Percentiles rank a stretch among this genome's conserved stretches.
phyloP scores from a whole-genome alignment of 2,329 filamentous ascomycete genomes.

The Stachybotrys chlorohalonatus region DNA sequence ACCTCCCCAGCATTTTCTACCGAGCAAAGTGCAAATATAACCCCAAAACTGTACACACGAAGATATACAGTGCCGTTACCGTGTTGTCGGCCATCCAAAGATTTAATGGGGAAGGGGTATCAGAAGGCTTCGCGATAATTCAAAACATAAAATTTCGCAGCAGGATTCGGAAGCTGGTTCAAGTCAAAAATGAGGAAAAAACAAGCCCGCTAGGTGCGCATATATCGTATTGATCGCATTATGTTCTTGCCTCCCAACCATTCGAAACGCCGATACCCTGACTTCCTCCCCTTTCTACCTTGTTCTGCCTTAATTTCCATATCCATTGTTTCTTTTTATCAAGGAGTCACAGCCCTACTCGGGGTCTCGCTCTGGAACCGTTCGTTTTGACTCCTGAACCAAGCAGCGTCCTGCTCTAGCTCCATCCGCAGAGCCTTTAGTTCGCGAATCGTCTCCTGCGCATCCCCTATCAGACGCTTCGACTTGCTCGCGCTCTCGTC shows the following conservation, averaged over 20 bases:
- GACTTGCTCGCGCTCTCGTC: slow-evolving; percentile 15
- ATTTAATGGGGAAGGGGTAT: neutral
- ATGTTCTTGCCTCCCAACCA: neutral
- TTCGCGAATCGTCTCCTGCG: slow-evolving; percentile 28
- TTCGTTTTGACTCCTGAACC: slow-evolving; percentile 37
- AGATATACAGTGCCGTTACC: neutral
- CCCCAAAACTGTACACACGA: neutral
- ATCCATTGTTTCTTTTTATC: slow-evolving; percentile 3
- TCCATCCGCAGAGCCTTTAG: slow-evolving; percentile 32
- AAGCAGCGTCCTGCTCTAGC: slow-evolving; percentile 36
- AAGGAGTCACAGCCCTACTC: slow-evolving; percentile 24
- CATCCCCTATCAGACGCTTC: slow-evolving; percentile 33
- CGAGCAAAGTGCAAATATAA: neutral
- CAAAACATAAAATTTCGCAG: too few species aligned
- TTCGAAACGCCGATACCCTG: neutral
- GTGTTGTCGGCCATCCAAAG: neutral
- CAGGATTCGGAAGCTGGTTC: neutral
- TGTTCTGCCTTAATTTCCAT: neutral
- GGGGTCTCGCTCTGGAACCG: slow-evolving; percentile 26
- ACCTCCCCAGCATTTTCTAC: too few species aligned
- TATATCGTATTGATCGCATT: too few species aligned
- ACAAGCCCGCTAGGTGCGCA: too few species aligned
- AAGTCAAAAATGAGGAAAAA: slow-evolving; percentile 1
- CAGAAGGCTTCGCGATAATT: neutral
- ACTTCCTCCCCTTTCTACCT: neutral